Evolutionary conservation across 495 filamentous ascomycete genomes (phyloP), one percentile per base, ranked within the genome.

Genomic region (Lentithecium fluviatile): DNA sequence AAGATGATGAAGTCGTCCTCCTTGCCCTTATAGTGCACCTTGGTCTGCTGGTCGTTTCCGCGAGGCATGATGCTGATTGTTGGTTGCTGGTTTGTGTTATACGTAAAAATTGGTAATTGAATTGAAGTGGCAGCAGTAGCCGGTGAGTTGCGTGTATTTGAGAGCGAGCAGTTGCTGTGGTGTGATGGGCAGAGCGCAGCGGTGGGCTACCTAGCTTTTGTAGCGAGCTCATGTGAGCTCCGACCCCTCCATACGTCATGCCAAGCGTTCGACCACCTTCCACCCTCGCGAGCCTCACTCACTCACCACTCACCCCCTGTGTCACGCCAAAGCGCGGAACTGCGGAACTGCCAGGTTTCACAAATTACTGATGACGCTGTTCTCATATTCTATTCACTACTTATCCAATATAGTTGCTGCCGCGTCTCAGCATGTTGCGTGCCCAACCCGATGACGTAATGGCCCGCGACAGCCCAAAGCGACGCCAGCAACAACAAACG

Each of bases 1-100:
- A 96, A 90, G 79, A 97, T 80, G 72, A 97, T 76, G 72, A 92
- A 98, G 81, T 96, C 90, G 29, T 97, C 91, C 21, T 82, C 80
- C 53, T 79, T 77, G 79, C 94, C 93, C 80, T 91, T 88, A 85
- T 86, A 93, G 85, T 95, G 85, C 76, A 96, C 82, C 79, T 95
- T 97, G 78, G 77, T 77, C 70, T 85, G 80, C 49, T 73, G 69
- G 52, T 81, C 82, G 80, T 91, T 90, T 78, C 86, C 90, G 71
- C 89, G 88, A 75, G 87, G 70, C 89, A 92, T 96, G 47, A 48
- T 80, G 70, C 48, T 40, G 40, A 13, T 43, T n/a, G 47, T 48
- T 80, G 70, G 47, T 48, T 80, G 70, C 48, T 40, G 40, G 40
- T 43, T n/a, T 43, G 34, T 40, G 1, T 52, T 24, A 45, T 17